Conservation (phyloP, 257 asterid genomes). For the Rubia yunnanensis region DNA sequence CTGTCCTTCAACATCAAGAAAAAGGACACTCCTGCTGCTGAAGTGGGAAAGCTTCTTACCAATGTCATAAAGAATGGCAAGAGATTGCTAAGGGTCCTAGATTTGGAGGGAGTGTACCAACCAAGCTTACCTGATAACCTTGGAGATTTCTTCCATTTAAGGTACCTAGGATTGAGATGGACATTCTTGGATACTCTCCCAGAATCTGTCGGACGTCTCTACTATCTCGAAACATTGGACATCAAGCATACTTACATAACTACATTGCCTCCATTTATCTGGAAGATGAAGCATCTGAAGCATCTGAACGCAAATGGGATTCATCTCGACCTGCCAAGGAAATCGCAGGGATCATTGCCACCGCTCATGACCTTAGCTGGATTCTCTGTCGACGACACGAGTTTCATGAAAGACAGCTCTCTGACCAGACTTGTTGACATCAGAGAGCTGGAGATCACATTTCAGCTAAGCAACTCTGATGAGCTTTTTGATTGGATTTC, state of each 20-base stretch:
- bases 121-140: slow-evolving; percentile 31
- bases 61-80: slow-evolving; percentile 16
- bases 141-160: slow-evolving; percentile 23
- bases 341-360: slow-evolving; percentile 11
- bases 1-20: slow-evolving; percentile 24
- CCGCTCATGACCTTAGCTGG: slow-evolving; percentile 27
- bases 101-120: slow-evolving; percentile 32
- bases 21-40: slow-evolving; percentile 25
- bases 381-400: slow-evolving; percentile 15
- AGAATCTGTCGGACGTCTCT: slow-evolving; percentile 19
- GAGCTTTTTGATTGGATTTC: slow-evolving; percentile 22
- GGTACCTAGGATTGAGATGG: slow-evolving; percentile 38
- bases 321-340: slow-evolving; percentile 22
- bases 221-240: slow-evolving; percentile 25
- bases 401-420: slow-evolving; percentile 13
- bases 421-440: slow-evolving; percentile 7
- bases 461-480: slow-evolving; percentile 9
- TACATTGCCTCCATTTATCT: slow-evolving; percentile 22
- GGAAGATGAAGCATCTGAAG: slow-evolving; percentile 27
- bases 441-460: slow-evolving; percentile 25
- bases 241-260: slow-evolving; percentile 28
- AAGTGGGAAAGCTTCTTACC: slow-evolving; percentile 22
- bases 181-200: slow-evolving; percentile 33
- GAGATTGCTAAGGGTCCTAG: slow-evolving; percentile 32
- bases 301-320: slow-evolving; percentile 25